phyloP scores from a whole-genome alignment of 2,329 filamentous ascomycete genomes.

The Lasiodiplodia citricola region DNA sequence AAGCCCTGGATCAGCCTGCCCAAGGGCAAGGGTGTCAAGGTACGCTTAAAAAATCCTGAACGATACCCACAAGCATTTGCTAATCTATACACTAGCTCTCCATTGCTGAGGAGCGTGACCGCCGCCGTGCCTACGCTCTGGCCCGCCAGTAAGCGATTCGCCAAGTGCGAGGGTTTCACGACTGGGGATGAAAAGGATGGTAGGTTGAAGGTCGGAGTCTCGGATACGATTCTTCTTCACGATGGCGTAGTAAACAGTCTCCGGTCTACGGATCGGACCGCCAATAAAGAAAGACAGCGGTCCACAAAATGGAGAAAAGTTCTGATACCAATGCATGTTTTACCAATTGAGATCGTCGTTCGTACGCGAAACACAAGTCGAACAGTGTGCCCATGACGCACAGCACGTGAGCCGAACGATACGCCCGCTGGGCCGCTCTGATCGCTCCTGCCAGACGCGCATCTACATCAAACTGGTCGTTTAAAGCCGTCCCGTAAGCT shows the following conservation, averaged over 20 bases:
- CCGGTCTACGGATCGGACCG: constrained; percentile 25
- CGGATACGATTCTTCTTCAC: constrained; percentile 16
- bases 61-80: neutral
- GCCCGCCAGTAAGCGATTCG: constrained; percentile 54
- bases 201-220: constrained; percentile 24
- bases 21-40: constrained; percentile 99
- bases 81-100: constrained; percentile 65
- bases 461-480: constrained; percentile 5
- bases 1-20: constrained; percentile 99
- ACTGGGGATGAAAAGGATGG: constrained; percentile 8
- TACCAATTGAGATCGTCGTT: constrained; percentile 14
- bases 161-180: constrained; percentile 8
- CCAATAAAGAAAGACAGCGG: constrained; percentile 17
- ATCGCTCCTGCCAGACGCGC: neutral
- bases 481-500: constrained; percentile 6
- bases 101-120: constrained; percentile 99
- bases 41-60: constrained; percentile 36
- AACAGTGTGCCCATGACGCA: constrained; percentile 4
- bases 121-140: constrained; percentile 76
- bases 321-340: constrained; percentile 16
- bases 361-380: constrained; percentile 14
- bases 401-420: neutral
- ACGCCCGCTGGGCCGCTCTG: neutral
- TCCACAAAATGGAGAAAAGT: constrained; percentile 26
- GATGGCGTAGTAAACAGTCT: constrained; percentile 23